A percentile compares a stretch with the other conserved stretches of the same genome.
Evolutionary conservation across 805 yeast species (phyloP).

Genomic region (Suhomyces xylopsoci): DNA sequence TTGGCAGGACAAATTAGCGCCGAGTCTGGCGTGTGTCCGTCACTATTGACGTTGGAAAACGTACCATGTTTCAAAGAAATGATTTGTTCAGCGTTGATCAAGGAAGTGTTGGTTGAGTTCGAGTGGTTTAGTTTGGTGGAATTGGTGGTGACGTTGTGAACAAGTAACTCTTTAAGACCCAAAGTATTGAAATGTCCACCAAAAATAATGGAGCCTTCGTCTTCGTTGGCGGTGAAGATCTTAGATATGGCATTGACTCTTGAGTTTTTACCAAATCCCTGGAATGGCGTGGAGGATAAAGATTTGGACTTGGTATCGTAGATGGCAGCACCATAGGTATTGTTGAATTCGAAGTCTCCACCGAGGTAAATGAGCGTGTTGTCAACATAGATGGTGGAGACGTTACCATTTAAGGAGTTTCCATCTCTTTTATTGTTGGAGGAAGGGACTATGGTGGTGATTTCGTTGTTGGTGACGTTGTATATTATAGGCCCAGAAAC

Average conservation of each 20-base stretch:
- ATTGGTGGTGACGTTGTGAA: conserved; percentile 31
- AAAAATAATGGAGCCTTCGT: conserved; percentile 56
- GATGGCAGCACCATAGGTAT: conserved; percentile 56
- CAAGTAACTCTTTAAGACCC: conserved; percentile 47
- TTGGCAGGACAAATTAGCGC: conserved; percentile 54
- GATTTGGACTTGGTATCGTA: conserved; percentile 50
- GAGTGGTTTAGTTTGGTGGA: conserved; percentile 22
- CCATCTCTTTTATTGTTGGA: conserved; percentile 13
- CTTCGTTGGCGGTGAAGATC: conserved; percentile 26
- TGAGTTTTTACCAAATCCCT: conserved; percentile 68
- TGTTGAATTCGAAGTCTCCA: conserved; percentile 62
- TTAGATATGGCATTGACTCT: conserved; percentile 60
- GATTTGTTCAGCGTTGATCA: conserved; percentile 56
- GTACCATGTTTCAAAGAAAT: conserved; percentile 57
- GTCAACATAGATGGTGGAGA: conserved; percentile 37
- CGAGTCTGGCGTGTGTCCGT: conserved; percentile 24
- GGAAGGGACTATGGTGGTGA: conserved; percentile 19
- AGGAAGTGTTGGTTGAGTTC: conserved; percentile 35
- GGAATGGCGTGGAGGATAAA: conserved; percentile 57
- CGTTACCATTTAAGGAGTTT: conserved; percentile 24
- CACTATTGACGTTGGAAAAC: conserved; percentile 47
- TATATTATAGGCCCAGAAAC: conserved; percentile 34
- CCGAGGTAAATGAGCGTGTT: conserved; percentile 66
- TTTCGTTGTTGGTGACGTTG: conserved; percentile 24
- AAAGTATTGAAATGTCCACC: conserved; percentile 73